A percentile compares a stretch with the other conserved stretches of the same genome.
Evolutionary conservation across 192 early-diverging fungal species (phyloP).

Genomic region (Coemansia sp.): DNA sequence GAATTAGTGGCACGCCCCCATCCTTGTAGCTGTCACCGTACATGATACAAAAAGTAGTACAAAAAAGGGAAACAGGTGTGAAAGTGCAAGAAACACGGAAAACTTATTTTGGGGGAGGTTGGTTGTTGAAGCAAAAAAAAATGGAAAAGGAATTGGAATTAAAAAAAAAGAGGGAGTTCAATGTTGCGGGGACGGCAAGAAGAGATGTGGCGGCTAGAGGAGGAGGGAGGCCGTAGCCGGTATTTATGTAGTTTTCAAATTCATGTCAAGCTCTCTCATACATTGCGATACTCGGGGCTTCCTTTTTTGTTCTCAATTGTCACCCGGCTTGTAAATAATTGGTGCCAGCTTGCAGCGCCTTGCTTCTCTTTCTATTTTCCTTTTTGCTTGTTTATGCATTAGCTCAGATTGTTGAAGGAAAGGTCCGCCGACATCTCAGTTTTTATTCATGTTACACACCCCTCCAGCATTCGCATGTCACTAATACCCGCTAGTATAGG

Average conservation of each 20-base stretch:
- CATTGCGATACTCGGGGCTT: not conserved
- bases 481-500: not conserved
- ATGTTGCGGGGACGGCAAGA: not conserved
- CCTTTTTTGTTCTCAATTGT: not conserved
- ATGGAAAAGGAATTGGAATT: not conserved
- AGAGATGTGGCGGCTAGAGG: not conserved
- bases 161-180: not conserved
- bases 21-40: not conserved
- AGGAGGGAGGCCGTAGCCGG: not conserved
- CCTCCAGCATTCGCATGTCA: slow-evolving; percentile 4
- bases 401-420: not conserved
- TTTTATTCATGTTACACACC: not conserved
- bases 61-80: not conserved
- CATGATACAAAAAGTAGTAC: not conserved
- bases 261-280: not conserved
- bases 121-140: not conserved
- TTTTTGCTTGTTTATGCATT: slow-evolving; percentile 2
- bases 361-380: not conserved
- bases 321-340: slow-evolving; percentile 1
- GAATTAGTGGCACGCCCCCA: slow-evolving; percentile 9
- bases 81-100: not conserved
- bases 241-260: slow-evolving; percentile 7
- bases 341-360: slow-evolving; percentile 3
- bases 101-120: not conserved
- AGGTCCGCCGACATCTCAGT: not conserved